Conservation (phyloP, 2,329 filamentous ascomycete genomes). For the Zasmidium angulare region DNA sequence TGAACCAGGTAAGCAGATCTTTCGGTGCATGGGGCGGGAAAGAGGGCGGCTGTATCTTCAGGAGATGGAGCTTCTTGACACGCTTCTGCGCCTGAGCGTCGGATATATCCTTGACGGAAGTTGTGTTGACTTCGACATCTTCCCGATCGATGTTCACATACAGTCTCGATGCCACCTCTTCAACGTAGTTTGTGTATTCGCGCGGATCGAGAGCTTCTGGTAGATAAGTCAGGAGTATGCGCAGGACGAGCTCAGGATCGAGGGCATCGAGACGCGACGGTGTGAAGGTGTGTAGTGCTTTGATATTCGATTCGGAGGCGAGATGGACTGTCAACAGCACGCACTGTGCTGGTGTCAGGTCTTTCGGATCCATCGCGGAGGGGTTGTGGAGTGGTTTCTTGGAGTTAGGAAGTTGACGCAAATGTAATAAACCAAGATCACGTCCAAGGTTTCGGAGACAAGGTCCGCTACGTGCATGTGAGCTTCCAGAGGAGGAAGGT, state of each 20-base stretch:
- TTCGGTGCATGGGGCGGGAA: constrained; percentile 50
- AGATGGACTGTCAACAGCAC: constrained; percentile 71
- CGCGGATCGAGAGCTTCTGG: constrained; percentile 67
- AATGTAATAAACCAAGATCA: neutral
- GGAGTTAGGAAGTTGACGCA: neutral
- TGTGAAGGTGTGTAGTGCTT: constrained; percentile 61
- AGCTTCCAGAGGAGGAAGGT: neutral
- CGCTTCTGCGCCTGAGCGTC: constrained; percentile 65
- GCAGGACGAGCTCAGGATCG: constrained; percentile 64
- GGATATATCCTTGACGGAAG: constrained; percentile 58
- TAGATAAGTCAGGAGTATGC: constrained; percentile 73
- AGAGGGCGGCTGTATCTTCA: constrained; percentile 56
- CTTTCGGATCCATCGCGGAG: constrained; percentile 25
- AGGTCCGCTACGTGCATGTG: neutral
- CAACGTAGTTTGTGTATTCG: constrained; percentile 62
- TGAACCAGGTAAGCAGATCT: constrained; percentile 62
- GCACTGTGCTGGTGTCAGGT: constrained; percentile 65
- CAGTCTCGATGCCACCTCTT: constrained; percentile 55
- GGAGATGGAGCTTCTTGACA: constrained; percentile 62
- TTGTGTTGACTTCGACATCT: constrained; percentile 53
- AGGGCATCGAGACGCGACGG: constrained; percentile 59
- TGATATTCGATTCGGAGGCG: constrained; percentile 65
- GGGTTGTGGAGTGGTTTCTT: neutral
- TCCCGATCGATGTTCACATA: constrained; percentile 43
- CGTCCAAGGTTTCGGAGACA: too few relatives aligned